These are phyloP conservation scores for Chaetothyriales sp. DNA, from an alignment of 2,329 filamentous ascomycete species.

Conservation along the genomic window DNA sequence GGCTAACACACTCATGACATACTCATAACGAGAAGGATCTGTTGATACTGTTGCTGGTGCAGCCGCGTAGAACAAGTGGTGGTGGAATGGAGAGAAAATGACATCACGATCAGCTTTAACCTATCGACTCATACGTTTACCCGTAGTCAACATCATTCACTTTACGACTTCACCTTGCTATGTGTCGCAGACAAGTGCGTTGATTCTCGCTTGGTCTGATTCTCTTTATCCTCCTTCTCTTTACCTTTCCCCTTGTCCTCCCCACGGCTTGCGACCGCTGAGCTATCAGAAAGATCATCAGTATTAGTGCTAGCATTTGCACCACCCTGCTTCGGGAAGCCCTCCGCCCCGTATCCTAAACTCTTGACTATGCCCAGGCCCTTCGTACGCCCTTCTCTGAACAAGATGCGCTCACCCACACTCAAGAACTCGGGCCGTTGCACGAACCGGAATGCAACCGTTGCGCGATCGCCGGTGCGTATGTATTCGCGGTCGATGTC, in stretches of 20 bases:
- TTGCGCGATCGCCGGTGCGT: conserved; percentile 82
- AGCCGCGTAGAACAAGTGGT: too few species aligned
- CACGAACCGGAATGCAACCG: conserved; percentile 87
- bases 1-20: too few species aligned
- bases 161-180: not conserved
- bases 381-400: conserved; percentile 89
- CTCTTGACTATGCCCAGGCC: conserved; percentile 87
- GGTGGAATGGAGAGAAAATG: too few species aligned
- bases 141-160: too few species aligned
- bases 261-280: not conserved
- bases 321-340: conserved; percentile 28
- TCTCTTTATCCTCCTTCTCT: conserved; percentile 4
- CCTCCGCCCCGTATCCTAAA: conserved; percentile 66
- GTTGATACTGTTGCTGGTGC: too few species aligned
- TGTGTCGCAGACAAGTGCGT: not conserved
- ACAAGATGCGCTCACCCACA: conserved; percentile 76
- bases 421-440: conserved; percentile 86
- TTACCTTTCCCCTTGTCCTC: not conserved
- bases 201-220: not conserved
- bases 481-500: conserved; percentile 95
- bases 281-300: not conserved
- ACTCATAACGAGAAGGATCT: too few species aligned
- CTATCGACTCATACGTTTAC: too few species aligned
- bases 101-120: too few species aligned
- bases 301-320: not conserved